Percentiles rank a stretch among this genome's conserved stretches.
These are phyloP conservation scores for Yarrowia divulgata DNA, from an alignment of 805 yeast genomes.

Conservation along the genomic window DNA sequence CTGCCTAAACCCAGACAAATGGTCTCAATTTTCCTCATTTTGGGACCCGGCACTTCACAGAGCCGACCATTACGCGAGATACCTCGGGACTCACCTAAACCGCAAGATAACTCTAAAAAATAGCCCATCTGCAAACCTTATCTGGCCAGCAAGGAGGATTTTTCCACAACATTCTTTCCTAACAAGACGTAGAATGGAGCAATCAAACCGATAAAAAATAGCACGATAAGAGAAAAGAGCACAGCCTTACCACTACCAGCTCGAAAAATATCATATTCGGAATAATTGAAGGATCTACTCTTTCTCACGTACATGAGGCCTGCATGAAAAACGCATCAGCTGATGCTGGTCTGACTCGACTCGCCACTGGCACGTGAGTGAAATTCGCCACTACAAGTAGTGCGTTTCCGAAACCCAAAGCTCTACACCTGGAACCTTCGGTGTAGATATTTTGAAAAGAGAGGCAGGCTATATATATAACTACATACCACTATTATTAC, in stretches of 20 bases:
- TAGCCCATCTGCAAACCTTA: neutral
- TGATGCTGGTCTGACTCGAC: slow-evolving; percentile 24
- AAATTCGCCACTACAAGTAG: slow-evolving; percentile 5
- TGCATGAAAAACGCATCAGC: slow-evolving; percentile 3
- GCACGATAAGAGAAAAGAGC: neutral
- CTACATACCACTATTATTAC: neutral
- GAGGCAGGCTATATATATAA: slow-evolving; percentile 10
- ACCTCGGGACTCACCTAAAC: slow-evolving; percentile 4
- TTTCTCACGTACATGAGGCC: neutral
- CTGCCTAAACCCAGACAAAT: too few relatives aligned
- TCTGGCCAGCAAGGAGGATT: neutral
- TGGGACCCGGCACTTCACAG: too few relatives aligned
- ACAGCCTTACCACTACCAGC: neutral
- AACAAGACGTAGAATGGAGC: too few relatives aligned
- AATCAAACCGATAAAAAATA: neutral
- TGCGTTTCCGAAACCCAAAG: slow-evolving; percentile 19
- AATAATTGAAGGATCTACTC: neutral
- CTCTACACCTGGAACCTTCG: slow-evolving; percentile 14
- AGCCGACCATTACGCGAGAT: too few relatives aligned
- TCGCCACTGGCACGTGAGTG: slow-evolving; percentile 23
- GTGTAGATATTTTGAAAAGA: neutral
- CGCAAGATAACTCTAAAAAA: slow-evolving; percentile 9
- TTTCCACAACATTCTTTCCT: neutral
- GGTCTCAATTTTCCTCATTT: too few relatives aligned
- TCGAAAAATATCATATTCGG: neutral